Evolutionary conservation across 2,329 filamentous ascomycete genomes (phyloP), one percentile per base, ranked within the genome.

Genomic region (Fusarium clavum): DNA sequence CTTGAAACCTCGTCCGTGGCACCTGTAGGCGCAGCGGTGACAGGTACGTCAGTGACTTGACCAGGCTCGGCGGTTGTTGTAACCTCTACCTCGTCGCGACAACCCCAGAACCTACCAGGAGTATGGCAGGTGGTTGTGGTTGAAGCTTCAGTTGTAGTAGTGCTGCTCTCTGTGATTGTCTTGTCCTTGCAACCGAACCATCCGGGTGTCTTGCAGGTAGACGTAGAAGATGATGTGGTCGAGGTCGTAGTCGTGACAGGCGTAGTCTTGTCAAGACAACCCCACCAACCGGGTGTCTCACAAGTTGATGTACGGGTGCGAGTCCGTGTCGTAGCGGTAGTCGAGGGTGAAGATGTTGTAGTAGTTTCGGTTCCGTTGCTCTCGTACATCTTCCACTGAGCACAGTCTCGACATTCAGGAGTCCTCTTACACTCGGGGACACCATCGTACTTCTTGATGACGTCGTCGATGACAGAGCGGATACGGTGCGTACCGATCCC

Each of bases 401-500:
- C 93, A 76, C 95, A 98, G 78, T 99, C 96, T 43, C 92, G 89
- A 78, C 96, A 98, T 55, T 94, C 91, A 24, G 89, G 86, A 9
- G 95, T 94, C 30, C 87, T 85, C 57, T 87, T 87, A 80, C 96
- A 98, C 70, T 88, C 83, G 0, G 96, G 92, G 1, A 97, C 93
- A 6, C 85, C 83, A 67, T 97, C 92, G 76, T 98, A 98, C 73
- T 90, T 90, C 75, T 91, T 86, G 66, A 98, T 87, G 5, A 99
- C 93, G 77, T 97, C 93, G 61, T 90, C 88, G 75, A 99, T 98
- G 47, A 98, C 94, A 30, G 88, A 89, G 63, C 90, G 88, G 73
- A 99, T 98, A 78, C 93, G 93, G 82, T 99, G 96, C 5, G 94
- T 97, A 32, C 93, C 92, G 57, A 97, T 91, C 16, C 93, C 94